Conservation (phyloP, 768 basidiomycete species). For the Amanita molliuscula region DNA sequence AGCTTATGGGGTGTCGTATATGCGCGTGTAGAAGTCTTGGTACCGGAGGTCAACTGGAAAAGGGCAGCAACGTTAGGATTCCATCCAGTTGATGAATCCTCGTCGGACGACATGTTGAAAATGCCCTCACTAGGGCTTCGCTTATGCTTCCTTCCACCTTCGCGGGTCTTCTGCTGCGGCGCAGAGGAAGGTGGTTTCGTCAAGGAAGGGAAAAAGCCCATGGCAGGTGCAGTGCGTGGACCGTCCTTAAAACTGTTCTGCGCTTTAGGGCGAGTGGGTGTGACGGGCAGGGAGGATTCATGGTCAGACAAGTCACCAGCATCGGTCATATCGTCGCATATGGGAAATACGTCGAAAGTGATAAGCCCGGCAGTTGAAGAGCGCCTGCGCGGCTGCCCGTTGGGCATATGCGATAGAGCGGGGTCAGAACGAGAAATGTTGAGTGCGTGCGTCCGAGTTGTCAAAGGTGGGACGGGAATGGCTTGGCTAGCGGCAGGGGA, state of each 20-base stretch:
- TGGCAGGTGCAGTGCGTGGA: conserved; percentile 43
- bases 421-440: conserved; percentile 46
- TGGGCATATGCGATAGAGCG: conserved; percentile 24
- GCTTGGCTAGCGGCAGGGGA: conserved; percentile 28
- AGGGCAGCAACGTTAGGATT: conserved; percentile 16
- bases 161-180: conserved; percentile 17
- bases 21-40: neutral
- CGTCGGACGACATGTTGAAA: conserved; percentile 70
- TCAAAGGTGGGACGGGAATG: conserved; percentile 36
- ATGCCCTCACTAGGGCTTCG: conserved; percentile 64
- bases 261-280: conserved; percentile 32
- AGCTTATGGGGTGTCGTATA: neutral
- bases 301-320: conserved; percentile 23
- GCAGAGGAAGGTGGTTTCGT: conserved; percentile 25
- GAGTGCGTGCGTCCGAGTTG: conserved; percentile 10
- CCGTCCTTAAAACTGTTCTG: conserved; percentile 23
- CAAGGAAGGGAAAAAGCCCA: conserved; percentile 14
- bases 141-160: conserved; percentile 31
- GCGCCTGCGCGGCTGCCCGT: conserved; percentile 18
- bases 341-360: conserved; percentile 37
- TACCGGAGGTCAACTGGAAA: conserved; percentile 16
- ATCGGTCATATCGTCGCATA: conserved; percentile 67
- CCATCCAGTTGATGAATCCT: conserved; percentile 35
- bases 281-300: conserved; percentile 33
- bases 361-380: conserved; percentile 16